These are phyloP conservation scores for Cladosporium sp. DNA, from an alignment of 2,329 filamentous ascomycete species.

Conservation along the genomic window DNA sequence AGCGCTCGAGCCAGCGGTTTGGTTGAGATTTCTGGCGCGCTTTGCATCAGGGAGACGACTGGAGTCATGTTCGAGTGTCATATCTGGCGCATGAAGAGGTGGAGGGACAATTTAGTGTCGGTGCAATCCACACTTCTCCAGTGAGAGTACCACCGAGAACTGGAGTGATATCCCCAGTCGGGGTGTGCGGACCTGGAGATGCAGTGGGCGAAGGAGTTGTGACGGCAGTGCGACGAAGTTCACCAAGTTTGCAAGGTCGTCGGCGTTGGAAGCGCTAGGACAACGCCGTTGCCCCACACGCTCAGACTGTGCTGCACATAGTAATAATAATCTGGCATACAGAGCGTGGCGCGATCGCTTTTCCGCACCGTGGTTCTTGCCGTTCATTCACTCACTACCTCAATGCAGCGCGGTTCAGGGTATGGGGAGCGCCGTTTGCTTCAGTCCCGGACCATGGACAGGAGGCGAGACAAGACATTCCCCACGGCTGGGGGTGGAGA, in stretches of 20 bases:
- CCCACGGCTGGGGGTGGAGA: conserved; percentile 2
- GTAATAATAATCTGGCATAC: not conserved
- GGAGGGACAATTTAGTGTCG: conserved; percentile 19
- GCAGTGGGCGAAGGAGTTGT: conserved; percentile 3
- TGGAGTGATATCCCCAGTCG: conserved; percentile 15
- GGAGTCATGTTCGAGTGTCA: too few species aligned
- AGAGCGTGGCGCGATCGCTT: not conserved
- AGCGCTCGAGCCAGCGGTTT: conserved; percentile 17
- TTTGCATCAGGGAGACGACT: not conserved
- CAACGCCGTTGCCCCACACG: conserved; percentile 14
- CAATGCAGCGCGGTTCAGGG: not conserved
- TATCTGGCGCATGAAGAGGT: conserved; percentile 11
- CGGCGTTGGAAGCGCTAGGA: conserved; percentile 8
- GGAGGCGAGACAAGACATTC: not conserved
- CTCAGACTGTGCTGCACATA: conserved; percentile 4
- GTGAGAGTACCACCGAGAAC: conserved; percentile 13
- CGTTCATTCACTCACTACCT: not conserved
- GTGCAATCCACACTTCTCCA: conserved; percentile 18
- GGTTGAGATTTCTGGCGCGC: conserved; percentile 14
- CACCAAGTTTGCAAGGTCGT: not conserved
- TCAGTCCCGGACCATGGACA: not conserved
- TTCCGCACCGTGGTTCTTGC: conserved; percentile 7
- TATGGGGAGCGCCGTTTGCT: not conserved
- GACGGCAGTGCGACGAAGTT: conserved; percentile 5
- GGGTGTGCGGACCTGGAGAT: conserved; percentile 14